Base-by-base conservation (phyloP, 495 filamentous ascomycete genomes). In the Aspergillus indologenus region DNA sequence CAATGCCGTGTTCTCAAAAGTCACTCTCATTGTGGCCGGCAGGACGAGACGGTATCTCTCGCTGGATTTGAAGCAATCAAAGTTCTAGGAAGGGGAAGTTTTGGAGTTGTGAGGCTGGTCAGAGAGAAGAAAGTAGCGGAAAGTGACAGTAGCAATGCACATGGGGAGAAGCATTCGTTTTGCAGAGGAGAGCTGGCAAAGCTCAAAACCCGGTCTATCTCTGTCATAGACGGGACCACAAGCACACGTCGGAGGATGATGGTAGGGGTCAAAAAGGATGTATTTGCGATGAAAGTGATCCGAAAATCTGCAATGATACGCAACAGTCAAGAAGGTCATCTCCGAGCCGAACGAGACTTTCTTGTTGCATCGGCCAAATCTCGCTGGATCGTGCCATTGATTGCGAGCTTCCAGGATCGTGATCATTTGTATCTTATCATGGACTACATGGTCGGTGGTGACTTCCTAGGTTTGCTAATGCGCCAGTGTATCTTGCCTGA, bases 231-330 rank as follows among this genome's bases (percentile, higher is more conserved):
- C 56, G 67, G 63, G 17, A 51, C 61, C 7, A 71, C 56, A 46
- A 45, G 54, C 22, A 58, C 51, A 22, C 66, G 69, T 18, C 67
- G 73, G 53, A 69, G 57, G 21, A 57, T 57, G 19, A 70, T 74
- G 67, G 65, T 61, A 7, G 69, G 68, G 3, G 60, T 69, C 45
- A 75, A 69, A 49, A 83, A 81, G 45, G 79, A 84, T 48, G 85
- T 96, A 2, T 96, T 88, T 69, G 93, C 93, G 8, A 96, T 98
- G 92, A 98, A 98, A 70, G 89, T 94, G 18, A 96, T 98, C 58
- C 87, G 87, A 40, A 98, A 98, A 71, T 87, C 88, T 2, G 86
- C 89, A 18, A 96, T 96, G 91, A 80, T 98, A 18, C 85, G 85
- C 2, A 91, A 90, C 53, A 87, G 87, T 62, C 93, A 98, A 72